Conservation (phyloP, 768 basidiomycete genomes). For the Tricholoma bakamatsutake region DNA sequence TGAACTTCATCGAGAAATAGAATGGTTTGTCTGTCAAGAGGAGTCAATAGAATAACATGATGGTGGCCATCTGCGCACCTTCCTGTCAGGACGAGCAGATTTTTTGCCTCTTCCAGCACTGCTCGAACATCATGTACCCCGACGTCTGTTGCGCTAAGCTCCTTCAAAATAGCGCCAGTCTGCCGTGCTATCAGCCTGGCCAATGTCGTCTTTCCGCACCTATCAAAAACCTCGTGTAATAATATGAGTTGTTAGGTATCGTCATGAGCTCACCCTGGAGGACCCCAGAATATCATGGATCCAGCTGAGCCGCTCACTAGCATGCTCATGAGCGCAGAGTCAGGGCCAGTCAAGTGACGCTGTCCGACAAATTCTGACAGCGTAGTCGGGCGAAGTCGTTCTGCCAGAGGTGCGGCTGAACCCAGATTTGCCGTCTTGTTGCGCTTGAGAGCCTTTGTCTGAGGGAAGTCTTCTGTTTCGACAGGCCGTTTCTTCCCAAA, state of each 20-base stretch:
- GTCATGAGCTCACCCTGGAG: slow-evolving; percentile 47
- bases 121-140: slow-evolving; percentile 65
- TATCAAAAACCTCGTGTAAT: slow-evolving; percentile 14
- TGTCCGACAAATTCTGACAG: slow-evolving; percentile 74
- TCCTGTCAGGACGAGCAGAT: slow-evolving; percentile 55
- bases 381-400: slow-evolving; percentile 58
- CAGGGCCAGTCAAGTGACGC: slow-evolving; percentile 48
- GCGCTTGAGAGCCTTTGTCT: slow-evolving; percentile 13
- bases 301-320: slow-evolving; percentile 48
- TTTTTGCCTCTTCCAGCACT: slow-evolving; percentile 75
- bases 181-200: slow-evolving; percentile 63
- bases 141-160: slow-evolving; percentile 68
- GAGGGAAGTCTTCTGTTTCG: slow-evolving; percentile 10
- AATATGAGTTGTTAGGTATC: background rate
- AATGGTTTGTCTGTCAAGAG: slow-evolving; percentile 51
- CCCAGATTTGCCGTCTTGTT: slow-evolving; percentile 11
- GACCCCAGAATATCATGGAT: slow-evolving; percentile 70
- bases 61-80: slow-evolving; percentile 30
- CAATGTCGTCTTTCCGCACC: slow-evolving; percentile 72
- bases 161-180: slow-evolving; percentile 60
- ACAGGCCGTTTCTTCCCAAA: slow-evolving; percentile 13
- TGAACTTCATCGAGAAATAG: slow-evolving; percentile 85
- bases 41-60: slow-evolving; percentile 3
- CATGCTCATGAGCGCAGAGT: slow-evolving; percentile 50
- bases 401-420: slow-evolving; percentile 55